Base-by-base conservation (phyloP, 73 alveolate species). In the Paramecium primaurelia region DNA sequence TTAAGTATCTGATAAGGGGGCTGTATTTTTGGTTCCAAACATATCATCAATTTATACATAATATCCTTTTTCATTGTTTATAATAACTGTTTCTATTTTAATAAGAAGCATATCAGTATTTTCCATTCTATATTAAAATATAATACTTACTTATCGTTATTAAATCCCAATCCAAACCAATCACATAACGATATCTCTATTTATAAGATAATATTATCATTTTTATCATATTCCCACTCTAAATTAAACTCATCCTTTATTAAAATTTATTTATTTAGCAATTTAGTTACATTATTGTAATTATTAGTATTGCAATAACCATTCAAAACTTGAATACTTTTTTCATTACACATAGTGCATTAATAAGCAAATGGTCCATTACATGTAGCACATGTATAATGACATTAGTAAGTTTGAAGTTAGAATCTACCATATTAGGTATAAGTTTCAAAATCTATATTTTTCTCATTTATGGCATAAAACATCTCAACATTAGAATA, bases 161-260 rank as follows among this genome's bases (percentile, higher is more conserved):
- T 80, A 26, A 80, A 80, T 12, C 91, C 91, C 34, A 80, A 80
- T 1, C 91, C 91, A 49, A 80, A 80, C 91, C 91, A 80, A 80
- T 49, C 58, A 80, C 77, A 42, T 80, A 7, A 6, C 4, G 45
- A 32, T n/a, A 80, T 80, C 18, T 80, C 75, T 8, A 80, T 45
- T 47, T 32, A 25, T 18, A 80, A 45, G 3, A 26, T 26, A 28
- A 80, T 49, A 18, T 40, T 45, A 18, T 75, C 49, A 40, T 25
- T 73, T 16, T 30, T 25, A 42, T 80, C 71, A 49, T 80, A 80
- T 80, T 34, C 44, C 91, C 91, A 80, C 10, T 80, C 9, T 0
- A 80, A 9, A 1, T 45, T 44, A 80, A 80, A 80, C 16, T 80
- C 37, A 80, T 64, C 51, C 12, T 64, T 11, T 64, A 64, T 64